Evolutionary conservation across 1,139 yeast genomes (phyloP), one percentile per base, ranked within the genome.

Genomic region (Maudiozyma humilis): DNA sequence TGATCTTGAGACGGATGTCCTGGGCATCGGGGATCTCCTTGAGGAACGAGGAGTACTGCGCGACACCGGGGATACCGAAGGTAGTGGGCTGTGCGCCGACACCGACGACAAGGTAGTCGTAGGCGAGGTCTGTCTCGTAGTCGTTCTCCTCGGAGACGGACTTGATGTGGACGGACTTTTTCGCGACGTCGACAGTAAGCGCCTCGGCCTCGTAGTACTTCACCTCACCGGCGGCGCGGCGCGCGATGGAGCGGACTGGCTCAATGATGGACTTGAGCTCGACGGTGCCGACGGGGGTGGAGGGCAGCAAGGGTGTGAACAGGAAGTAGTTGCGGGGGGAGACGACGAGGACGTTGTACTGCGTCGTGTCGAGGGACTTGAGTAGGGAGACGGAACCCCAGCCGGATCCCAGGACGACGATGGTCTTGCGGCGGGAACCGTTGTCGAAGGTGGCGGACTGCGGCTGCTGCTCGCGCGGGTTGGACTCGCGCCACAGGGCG

Each of bases 11-110:
- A 67, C 95, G 76, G 54, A 87, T 84, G 58, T 80, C 75, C 57
- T 79, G 78, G 32, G 95, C 81, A 65, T 87, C 95, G 57, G 85
- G 78, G 53, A 86, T 78, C 68, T 87, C 96, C 70, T 87, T 87
- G 65, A 87, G 72, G 72, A 84, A 87, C 45, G 82, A 75, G 16
- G 93, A 89, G 64, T 86, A 71, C 64, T 87, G 94, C 50, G 80
- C 80, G 46, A 87, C 95, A 64, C 96, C 96, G 44, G 95, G 94
- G 58, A 84, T 86, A 59, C 94, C 94, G 62, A 86, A 87, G 40
- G 95, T 86, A 48, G 89, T 82, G 56, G 93, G 91, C 66, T 83
- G 85, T 51, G 95, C 94, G 60, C 96, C 96, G 47, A 87, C 95
- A 52, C 94, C 95, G 47, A 85, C 75, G 35, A 86, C 93, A 56